Percentiles rank a stretch among this genome's conserved stretches.
phyloP scores from a whole-genome alignment of 2,329 filamentous ascomycete species.

The Penicillium digitatum region DNA sequence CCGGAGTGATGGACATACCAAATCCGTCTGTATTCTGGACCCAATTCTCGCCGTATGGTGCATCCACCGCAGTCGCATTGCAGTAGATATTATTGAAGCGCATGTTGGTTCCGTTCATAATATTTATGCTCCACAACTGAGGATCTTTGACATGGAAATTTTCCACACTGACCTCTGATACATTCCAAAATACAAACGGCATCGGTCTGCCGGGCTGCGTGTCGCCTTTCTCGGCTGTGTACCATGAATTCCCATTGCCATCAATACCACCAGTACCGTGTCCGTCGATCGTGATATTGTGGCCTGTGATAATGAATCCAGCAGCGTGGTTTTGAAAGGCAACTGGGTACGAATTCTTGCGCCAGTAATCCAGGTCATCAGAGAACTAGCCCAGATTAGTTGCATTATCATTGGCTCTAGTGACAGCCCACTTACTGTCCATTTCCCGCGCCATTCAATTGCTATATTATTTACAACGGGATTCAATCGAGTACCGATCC shows the following conservation, averaged over 20 bases:
- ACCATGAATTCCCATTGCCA: constrained; percentile 55
- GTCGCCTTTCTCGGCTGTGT: constrained; percentile 45
- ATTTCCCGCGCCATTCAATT: constrained; percentile 52
- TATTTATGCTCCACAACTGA: constrained; percentile 53
- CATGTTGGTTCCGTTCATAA: constrained; percentile 57
- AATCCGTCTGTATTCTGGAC: constrained; percentile 58
- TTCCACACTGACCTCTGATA: constrained; percentile 51
- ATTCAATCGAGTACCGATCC: constrained; percentile 50
- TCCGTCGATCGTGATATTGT: constrained; percentile 51
- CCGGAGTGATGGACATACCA: constrained; percentile 22
- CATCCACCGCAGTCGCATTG: constrained; percentile 51
- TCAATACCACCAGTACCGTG: constrained; percentile 52
- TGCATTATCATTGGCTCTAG: neutral
- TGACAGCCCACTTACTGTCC: neutral
- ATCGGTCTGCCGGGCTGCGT: constrained; percentile 53
- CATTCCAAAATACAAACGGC: constrained; percentile 58
- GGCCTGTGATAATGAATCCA: constrained; percentile 50
- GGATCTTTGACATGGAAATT: constrained; percentile 52
- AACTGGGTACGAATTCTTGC: constrained; percentile 52
- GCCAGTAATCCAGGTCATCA: constrained; percentile 53
- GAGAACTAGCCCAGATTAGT: constrained; percentile 39
- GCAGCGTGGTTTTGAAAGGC: constrained; percentile 56
- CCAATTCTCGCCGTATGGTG: constrained; percentile 53
- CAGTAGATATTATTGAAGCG: constrained; percentile 49
- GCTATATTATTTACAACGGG: constrained; percentile 49